Percentiles rank a stretch among this genome's conserved stretches.
Evolutionary conservation across 768 basidiomycete genomes (phyloP).

Genomic region (Suillus hirtellus): DNA sequence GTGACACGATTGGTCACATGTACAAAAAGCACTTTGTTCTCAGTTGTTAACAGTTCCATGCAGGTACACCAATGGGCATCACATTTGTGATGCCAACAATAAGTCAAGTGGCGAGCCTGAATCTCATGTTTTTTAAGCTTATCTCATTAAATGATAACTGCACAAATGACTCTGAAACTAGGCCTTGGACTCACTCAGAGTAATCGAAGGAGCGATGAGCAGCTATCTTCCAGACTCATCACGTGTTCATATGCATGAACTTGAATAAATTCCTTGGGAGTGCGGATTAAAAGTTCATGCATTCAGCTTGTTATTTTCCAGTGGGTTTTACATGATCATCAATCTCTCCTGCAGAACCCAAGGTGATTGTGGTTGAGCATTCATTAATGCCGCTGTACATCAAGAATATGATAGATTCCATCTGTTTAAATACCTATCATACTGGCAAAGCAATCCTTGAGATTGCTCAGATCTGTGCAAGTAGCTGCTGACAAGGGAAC

Average conservation of each 20-base stretch:
- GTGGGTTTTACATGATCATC: slow-evolving; percentile 26
- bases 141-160: slow-evolving; percentile 81
- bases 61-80: slow-evolving; percentile 30
- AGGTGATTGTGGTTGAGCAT: slow-evolving; percentile 90
- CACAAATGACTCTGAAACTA: slow-evolving; percentile 38
- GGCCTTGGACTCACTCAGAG: slow-evolving; percentile 66
- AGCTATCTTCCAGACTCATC: slow-evolving; percentile 62
- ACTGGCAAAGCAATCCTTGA: too few relatives aligned
- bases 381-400: slow-evolving; percentile 82
- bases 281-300: too few relatives aligned
- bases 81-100: slow-evolving; percentile 54
- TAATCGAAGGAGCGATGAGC: slow-evolving; percentile 59
- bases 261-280: too few relatives aligned
- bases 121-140: slow-evolving; percentile 57
- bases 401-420: slow-evolving; percentile 83
- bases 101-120: slow-evolving; percentile 43
- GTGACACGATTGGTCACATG: not conserved
- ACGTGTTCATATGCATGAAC: too few relatives aligned
- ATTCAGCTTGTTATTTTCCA: slow-evolving; percentile 66
- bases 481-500: too few relatives aligned
- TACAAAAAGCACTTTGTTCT: not conserved
- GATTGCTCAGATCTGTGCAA: too few relatives aligned
- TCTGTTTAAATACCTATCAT: slow-evolving; percentile 23
- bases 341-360: slow-evolving; percentile 83
- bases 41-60: slow-evolving; percentile 25